Evolutionary conservation across 805 yeast species (phyloP), one percentile per base, ranked within the genome.

Genomic region (Ogataea pini): DNA sequence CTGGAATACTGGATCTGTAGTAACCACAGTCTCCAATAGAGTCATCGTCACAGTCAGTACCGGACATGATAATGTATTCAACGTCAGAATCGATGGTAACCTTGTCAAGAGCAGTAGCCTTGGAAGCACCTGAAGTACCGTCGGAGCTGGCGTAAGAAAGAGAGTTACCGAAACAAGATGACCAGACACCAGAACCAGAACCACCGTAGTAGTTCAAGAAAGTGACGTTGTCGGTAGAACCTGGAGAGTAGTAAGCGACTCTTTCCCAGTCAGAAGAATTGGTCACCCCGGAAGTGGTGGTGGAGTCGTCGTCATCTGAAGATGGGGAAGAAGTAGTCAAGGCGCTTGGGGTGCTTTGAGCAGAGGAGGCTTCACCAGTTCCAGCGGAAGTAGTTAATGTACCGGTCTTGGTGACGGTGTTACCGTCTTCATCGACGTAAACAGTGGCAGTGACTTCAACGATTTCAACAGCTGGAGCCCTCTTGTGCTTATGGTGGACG

Each of bases 201-300:
- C 83, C 73, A 71, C 99, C 99, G 63, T 74, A 72, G 70, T 86
- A 80, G 84, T 92, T 92, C 73, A 91, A 73, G 81, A 94, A 91
- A 34, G 82, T 83, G 56, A 82, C 72, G 69, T 90, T 90, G 61
- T 77, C 72, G 44, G 90, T 71, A 36, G 84, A 71, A 54, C 91
- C 91, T 43, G 70, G 65, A 9, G 57, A 42, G 77, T 78, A 92
- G 78, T 85, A 86, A 12, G 96, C 80, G 48, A 69, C 69, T 79
- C 96, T 85, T 38, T 71, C 62, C 96, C 97, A 92, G 48, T 69
- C 78, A 62, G 80, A 80, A 19, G 78, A 48, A 2, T 22, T 59
- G 33, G 44, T 49, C 25, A 6, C 25, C 25, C 8, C 25, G 25
- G 7, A 58, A 31, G 46, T 56, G 27, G 27, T 59, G 16, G 45